Conservation (phyloP, 768 basidiomycete species). For the Trametes gibbosa region DNA sequence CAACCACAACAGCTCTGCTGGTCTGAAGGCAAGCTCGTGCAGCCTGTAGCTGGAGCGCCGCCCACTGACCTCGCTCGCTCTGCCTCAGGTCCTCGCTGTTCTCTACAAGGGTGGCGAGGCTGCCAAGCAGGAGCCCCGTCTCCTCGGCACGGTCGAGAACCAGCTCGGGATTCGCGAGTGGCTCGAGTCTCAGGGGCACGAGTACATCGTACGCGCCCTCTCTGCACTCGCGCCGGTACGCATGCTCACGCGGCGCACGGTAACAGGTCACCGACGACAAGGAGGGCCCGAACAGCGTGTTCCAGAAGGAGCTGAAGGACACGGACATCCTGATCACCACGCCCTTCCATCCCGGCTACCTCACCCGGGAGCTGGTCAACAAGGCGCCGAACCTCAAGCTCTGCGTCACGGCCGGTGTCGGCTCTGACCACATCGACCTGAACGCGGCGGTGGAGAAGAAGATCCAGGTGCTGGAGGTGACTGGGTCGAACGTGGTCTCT, state of each 20-base stretch:
- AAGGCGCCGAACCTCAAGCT: constrained; percentile 89
- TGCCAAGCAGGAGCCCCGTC: constrained; percentile 66
- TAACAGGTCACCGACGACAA: constrained; percentile 75
- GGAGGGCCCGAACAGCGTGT: constrained; percentile 77
- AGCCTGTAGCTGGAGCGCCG: background rate
- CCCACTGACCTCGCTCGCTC: no score
- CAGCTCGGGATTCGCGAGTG: constrained; percentile 75
- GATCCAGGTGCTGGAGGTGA: constrained; percentile 68
- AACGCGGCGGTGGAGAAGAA: constrained; percentile 79
- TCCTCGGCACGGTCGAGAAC: constrained; percentile 81
- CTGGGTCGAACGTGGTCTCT: constrained; percentile 86
- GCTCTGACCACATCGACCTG: constrained; percentile 88
- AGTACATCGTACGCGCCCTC: constrained; percentile 53
- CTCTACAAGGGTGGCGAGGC: constrained; percentile 68
- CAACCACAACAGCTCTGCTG: constrained; percentile 6
- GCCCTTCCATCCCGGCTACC: constrained; percentile 84
- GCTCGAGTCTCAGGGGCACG: constrained; percentile 72
- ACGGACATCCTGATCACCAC: constrained; percentile 81
- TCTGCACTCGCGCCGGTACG: background rate
- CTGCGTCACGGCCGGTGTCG: constrained; percentile 88
- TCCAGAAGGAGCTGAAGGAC: constrained; percentile 80
- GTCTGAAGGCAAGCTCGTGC: constrained; percentile 12
- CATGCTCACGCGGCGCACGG: background rate
- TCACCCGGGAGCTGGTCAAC: constrained; percentile 68
- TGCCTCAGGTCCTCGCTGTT: constrained; percentile 68